Evolutionary conservation across 257 asterid genomes (phyloP), one percentile per base, ranked within the genome.

Genomic region (Ajuga chamaepitys): DNA sequence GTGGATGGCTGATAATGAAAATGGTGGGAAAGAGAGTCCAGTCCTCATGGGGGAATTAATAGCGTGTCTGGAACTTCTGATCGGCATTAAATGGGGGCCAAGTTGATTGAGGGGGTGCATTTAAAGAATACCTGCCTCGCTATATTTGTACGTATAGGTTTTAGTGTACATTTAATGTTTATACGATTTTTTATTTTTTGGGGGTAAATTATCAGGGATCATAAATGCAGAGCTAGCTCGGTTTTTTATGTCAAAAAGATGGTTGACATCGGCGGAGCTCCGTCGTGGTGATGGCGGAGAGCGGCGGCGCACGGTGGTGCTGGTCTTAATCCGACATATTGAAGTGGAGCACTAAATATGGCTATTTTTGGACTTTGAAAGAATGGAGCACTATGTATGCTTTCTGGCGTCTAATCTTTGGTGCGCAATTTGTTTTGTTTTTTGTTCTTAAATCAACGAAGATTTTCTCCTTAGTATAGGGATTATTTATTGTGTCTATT

Each of bases 31-130:
- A 59, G 67, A 16, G 62, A 34, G 71, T n/a, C 40, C n/a, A n/a
- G n/a, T n/a, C n/a, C n/a, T 62, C 51, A 57, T 71, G 74, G 71
- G 74, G 74, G 32, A 75, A 58, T 80, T 75, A 80, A 75, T 76
- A 64, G 56, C 70, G 42, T 71, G 81, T 75, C 84, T 79, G 84
- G n/a, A 32, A 52, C 9, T 38, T 64, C 76, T 62, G 80, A 40
- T 71, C 9, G 70, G 86, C 83, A 77, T 77, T 81, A 65, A 81
- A 81, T 74, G 80, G 78, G 55, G 70, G 56, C 26, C n/a, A 63
- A 26, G 61, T 52, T n/a, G 75, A 63, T 28, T 26, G 70, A 35
- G 54, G 75, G 30, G 64, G 66, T 57, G 75, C 78, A 69, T 73
- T 73, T 64, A 77, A 77, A 59, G 74, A 72, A 38, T 67, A 54